A percentile compares a stretch with the other conserved stretches of the same genome.
Evolutionary conservation across 225 moss, liverwort and hornwort species (phyloP).

Genomic region (Pseudisothecium myosuroides): DNA sequence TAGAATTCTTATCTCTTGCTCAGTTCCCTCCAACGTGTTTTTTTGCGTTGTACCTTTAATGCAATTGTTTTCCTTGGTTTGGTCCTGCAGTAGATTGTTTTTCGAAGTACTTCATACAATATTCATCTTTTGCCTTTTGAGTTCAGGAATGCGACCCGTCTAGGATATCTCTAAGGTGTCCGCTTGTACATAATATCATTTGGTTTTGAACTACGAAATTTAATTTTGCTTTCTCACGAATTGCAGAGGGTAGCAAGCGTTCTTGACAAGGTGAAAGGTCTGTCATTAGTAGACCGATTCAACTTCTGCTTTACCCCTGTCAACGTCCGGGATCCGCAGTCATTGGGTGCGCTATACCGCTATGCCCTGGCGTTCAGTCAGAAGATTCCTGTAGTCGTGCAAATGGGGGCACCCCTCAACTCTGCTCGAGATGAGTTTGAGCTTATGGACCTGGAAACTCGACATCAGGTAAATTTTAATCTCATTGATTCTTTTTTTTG

Average conservation of each 20-base stretch:
- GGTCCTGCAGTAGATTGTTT: neutral
- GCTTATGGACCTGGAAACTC: constrained; percentile 88
- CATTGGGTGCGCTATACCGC: constrained; percentile 76
- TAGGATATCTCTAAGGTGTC: neutral
- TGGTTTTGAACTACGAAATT: neutral
- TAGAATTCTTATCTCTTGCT: neutral
- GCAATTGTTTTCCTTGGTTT: neutral
- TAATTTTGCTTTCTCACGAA: neutral
- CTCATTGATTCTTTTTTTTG: neutral
- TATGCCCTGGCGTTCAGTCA: constrained; percentile 94
- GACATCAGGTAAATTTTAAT: constrained; percentile 66
- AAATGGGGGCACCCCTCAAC: constrained; percentile 86
- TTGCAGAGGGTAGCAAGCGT: constrained; percentile 78
- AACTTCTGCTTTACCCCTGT: constrained; percentile 99
- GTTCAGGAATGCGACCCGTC: neutral
- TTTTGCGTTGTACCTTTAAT: neutral
- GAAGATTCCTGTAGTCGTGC: constrained; percentile 85
- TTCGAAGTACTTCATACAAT: neutral
- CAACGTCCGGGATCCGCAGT: constrained; percentile 89
- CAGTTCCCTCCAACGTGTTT: neutral
- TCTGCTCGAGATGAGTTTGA: constrained; percentile 92
- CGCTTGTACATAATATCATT: neutral
- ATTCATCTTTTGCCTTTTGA: neutral
- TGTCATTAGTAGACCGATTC: constrained; percentile 88
- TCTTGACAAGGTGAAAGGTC: constrained; percentile 83